Conservation (phyloP, 2,329 filamentous ascomycete species). For the Ophiostoma pallidulum region DNA sequence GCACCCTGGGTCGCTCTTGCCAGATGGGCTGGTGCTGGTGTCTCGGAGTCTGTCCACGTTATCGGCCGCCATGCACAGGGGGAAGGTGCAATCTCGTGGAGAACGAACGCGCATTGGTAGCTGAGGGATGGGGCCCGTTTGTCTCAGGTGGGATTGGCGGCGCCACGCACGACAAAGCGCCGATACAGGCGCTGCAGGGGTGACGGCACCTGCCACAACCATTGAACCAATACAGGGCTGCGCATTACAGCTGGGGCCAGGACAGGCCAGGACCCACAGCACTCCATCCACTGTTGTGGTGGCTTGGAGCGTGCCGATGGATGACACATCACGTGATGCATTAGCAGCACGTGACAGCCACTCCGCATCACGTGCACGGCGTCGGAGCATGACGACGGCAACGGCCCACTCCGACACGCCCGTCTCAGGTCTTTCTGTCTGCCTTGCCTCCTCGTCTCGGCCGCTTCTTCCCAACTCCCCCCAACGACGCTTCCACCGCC, state of each 20-base stretch:
- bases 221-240: conserved; percentile 7
- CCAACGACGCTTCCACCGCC: neutral
- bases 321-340: neutral
- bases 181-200: conserved; percentile 10
- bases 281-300: no score
- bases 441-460: neutral
- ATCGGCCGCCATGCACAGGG: conserved; percentile 3
- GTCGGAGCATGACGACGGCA: neutral
- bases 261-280: neutral
- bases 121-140: conserved; percentile 1
- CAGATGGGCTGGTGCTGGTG: neutral
- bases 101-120: neutral
- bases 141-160: conserved; percentile 3
- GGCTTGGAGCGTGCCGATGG: no score
- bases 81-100: conserved; percentile 7
- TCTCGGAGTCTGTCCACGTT: conserved; percentile 1
- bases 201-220: neutral
- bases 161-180: neutral
- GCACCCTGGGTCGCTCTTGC: conserved; percentile 1
- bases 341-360: no score
- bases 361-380: neutral
- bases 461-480: neutral
- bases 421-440: neutral
- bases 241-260: no score
- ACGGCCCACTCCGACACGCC: neutral